Evolutionary conservation across 129 eudicot species (phyloP).

Genomic region (Flaveria sonorensis): DNA sequence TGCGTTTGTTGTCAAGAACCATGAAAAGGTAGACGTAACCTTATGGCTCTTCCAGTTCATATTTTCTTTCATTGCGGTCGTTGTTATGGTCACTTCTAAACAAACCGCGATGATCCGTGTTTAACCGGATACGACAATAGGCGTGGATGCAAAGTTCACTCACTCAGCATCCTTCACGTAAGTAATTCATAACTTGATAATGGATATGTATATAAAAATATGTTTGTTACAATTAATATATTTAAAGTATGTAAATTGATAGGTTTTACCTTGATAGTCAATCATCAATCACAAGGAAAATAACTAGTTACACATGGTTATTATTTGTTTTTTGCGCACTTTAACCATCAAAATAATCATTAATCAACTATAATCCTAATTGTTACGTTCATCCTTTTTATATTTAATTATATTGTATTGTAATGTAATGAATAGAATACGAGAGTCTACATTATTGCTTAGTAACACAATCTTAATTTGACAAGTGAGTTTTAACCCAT

Average conservation of each 20-base stretch:
- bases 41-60: slow-evolving; percentile 12
- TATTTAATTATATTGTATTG: too few species aligned
- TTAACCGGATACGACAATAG: slow-evolving; percentile 1
- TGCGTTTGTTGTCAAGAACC: slow-evolving; percentile 19
- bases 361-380: background rate
- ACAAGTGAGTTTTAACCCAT: too few species aligned
- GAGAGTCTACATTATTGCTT: too few species aligned
- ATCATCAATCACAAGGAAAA: background rate
- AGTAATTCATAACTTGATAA: background rate
- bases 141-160: slow-evolving; percentile 17
- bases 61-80: slow-evolving; percentile 11
- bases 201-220: too few species aligned
- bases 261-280: background rate
- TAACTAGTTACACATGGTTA: background rate
- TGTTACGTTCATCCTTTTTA: background rate
- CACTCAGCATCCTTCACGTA: slow-evolving; percentile 26
- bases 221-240: background rate
- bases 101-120: slow-evolving; percentile 4
- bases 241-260: background rate
- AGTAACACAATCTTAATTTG: too few species aligned
- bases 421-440: too few species aligned
- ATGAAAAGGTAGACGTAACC: slow-evolving; percentile 14
- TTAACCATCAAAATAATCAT: background rate
- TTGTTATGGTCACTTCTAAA: slow-evolving; percentile 23
- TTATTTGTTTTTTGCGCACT: background rate